A percentile compares a stretch with the other conserved stretches of the same genome.
Conservation (phyloP, 148 eudicot genomes). For the Hydrangea macrophylla region DNA sequence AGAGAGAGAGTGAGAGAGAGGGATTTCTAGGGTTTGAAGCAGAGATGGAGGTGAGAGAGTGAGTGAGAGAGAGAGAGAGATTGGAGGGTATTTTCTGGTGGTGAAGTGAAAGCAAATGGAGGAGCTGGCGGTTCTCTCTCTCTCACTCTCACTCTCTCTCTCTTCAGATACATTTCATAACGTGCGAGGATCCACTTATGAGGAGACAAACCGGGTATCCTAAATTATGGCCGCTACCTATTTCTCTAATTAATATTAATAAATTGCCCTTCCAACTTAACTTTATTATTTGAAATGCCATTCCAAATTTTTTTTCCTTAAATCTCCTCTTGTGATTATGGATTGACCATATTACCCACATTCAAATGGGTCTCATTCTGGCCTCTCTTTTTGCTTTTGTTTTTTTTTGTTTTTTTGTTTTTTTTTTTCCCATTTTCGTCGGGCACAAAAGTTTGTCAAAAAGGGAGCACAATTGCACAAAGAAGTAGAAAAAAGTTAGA, state of each 20-base stretch:
- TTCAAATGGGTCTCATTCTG: too few species aligned
- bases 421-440: background rate
- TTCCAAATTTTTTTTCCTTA: background rate
- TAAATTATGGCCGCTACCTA: conserved; percentile 22
- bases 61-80: background rate
- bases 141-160: background rate
- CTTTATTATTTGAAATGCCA: background rate
- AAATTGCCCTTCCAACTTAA: background rate
- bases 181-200: conserved; percentile 76
- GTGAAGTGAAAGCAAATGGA: conserved; percentile 17
- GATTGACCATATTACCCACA: background rate
- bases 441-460: background rate
- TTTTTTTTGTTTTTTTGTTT: background rate
- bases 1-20: conserved; percentile 12
- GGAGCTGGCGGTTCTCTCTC: conserved; percentile 11
- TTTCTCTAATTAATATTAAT: conserved; percentile 5
- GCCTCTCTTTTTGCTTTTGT: too few species aligned
- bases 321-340: background rate
- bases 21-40: background rate
- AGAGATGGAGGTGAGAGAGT: background rate
- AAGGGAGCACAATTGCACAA: too few species aligned
- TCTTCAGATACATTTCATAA: conserved; percentile 40
- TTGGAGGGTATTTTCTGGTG: conserved; percentile 8
- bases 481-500: too few species aligned
- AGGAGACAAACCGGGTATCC: conserved; percentile 50